Conservation (phyloP, 176 grass and related monocot species). For the Coix lacrymajobi region DNA sequence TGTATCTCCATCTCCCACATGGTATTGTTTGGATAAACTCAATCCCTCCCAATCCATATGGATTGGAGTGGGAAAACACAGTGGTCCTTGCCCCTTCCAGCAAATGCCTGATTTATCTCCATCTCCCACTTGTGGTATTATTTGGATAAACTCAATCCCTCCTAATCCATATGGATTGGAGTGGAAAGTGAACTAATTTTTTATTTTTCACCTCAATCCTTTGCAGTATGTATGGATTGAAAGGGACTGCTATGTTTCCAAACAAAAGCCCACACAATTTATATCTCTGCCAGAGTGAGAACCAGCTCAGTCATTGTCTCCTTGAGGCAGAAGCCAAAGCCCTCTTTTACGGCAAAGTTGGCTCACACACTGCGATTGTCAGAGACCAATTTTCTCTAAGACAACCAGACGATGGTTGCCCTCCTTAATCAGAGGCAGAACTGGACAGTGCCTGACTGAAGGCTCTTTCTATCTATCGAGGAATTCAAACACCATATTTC, state of each 20-base stretch:
- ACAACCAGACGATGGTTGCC: not conserved
- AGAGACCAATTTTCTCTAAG: not conserved
- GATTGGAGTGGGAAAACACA: not conserved
- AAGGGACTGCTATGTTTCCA: not conserved
- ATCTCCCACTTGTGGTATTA: not conserved
- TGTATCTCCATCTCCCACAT: too few species aligned
- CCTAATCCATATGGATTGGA: too few species aligned
- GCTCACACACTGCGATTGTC: not conserved
- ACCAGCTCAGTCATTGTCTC: not conserved
- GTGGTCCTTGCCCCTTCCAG: not conserved
- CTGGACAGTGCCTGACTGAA: not conserved
- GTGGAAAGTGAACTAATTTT: not conserved
- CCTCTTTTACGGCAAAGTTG: not conserved
- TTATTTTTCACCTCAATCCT: not conserved
- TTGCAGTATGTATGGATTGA: not conserved
- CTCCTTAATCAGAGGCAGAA: not conserved
- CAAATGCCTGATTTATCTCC: not conserved
- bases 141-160: too few species aligned
- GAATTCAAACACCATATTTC: not conserved
- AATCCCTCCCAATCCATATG: too few species aligned
- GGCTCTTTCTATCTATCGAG: not conserved
- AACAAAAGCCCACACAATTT: not conserved
- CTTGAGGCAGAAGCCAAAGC: not conserved
- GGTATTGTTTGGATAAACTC: too few species aligned
- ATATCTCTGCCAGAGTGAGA: not conserved